Evolutionary conservation across 805 yeast genomes (phyloP).

Genomic region (Sungouiozyma ichnusensis): DNA sequence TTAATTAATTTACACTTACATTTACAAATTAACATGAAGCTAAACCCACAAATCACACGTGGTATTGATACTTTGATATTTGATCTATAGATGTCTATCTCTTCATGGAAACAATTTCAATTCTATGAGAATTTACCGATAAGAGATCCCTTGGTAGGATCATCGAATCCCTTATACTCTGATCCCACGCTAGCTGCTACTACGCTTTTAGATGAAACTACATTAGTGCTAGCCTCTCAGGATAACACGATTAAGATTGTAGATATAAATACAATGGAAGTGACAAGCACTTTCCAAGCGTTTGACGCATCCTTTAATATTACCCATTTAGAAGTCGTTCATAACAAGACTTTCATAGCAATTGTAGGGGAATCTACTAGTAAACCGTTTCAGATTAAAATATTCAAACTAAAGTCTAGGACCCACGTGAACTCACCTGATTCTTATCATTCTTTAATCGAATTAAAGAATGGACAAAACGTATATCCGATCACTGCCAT

Average conservation of each 20-base stretch:
- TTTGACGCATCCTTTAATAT: constrained; percentile 56
- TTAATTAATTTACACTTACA: no score
- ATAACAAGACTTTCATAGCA: constrained; percentile 39
- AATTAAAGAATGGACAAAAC: constrained; percentile 61
- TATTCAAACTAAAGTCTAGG: constrained; percentile 55
- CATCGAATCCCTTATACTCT: constrained; percentile 59
- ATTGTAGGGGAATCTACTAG: constrained; percentile 73
- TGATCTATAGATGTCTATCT: constrained; percentile 17
- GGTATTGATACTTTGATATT: no score
- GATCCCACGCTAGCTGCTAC: constrained; percentile 64
- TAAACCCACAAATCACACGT: no score
- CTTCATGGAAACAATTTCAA: constrained; percentile 70
- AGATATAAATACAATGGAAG: constrained; percentile 35
- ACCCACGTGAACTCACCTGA: constrained; percentile 3
- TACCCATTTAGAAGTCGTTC: constrained; percentile 42
- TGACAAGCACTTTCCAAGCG: constrained; percentile 45
- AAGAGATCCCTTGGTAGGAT: constrained; percentile 64
- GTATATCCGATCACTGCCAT: constrained; percentile 51
- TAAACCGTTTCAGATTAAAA: constrained; percentile 50
- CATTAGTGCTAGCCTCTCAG: constrained; percentile 50
- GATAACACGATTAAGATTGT: constrained; percentile 48
- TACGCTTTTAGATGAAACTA: constrained; percentile 40
- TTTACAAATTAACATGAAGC: no score
- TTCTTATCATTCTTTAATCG: constrained; percentile 47
- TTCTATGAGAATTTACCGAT: constrained; percentile 79